A percentile compares a stretch with the other conserved stretches of the same genome.
Evolutionary conservation across 2,329 filamentous ascomycete species (phyloP).

Genomic region (Daldinia eschscholtzii): DNA sequence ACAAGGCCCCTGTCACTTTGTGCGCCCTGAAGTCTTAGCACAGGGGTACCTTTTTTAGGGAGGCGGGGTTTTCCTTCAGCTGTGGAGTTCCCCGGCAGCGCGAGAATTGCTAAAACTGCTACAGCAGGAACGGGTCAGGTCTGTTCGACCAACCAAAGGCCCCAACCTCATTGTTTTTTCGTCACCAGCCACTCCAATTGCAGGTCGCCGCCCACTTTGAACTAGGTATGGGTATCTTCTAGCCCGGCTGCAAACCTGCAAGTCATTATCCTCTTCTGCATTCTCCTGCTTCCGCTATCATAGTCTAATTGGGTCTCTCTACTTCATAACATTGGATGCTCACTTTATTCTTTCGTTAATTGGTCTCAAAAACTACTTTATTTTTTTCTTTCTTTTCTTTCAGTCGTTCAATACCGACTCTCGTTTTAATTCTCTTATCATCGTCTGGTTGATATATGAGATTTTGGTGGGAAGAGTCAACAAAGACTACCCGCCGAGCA

Average conservation of each 20-base stretch:
- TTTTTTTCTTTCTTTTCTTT: conserved; percentile 25
- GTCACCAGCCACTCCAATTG: conserved; percentile 46
- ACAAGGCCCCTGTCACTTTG: conserved; percentile 47
- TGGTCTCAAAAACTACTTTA: conserved; percentile 24
- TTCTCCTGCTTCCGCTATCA: conserved; percentile 38
- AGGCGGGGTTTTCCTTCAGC: conserved; percentile 4
- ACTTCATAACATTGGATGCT: conserved; percentile 37
- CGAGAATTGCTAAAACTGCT: conserved; percentile 9
- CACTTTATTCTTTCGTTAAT: conserved; percentile 36
- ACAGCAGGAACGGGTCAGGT: conserved; percentile 6
- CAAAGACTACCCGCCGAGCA: conserved; percentile 32
- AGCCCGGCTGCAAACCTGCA: conserved; percentile 36
- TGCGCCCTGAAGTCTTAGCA: conserved; percentile 24
- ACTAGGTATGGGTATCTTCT: conserved; percentile 30
- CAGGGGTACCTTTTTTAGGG: conserved; percentile 7
- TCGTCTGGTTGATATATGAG: conserved; percentile 24
- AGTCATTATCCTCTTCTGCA: conserved; percentile 42
- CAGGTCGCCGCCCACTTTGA: conserved; percentile 31
- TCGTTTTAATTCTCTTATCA: conserved; percentile 25
- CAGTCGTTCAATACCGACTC: conserved; percentile 23
- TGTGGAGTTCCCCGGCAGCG: conserved; percentile 14
- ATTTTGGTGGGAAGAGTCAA: conserved; percentile 28
- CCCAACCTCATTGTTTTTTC: conserved; percentile 47
- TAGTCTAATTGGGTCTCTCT: conserved; percentile 36
- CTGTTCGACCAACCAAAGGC: conserved; percentile 20